Percentiles rank a stretch among this genome's conserved stretches.
phyloP scores from a whole-genome alignment of 176 grass and related monocot genomes.

The Triticum urartu region DNA sequence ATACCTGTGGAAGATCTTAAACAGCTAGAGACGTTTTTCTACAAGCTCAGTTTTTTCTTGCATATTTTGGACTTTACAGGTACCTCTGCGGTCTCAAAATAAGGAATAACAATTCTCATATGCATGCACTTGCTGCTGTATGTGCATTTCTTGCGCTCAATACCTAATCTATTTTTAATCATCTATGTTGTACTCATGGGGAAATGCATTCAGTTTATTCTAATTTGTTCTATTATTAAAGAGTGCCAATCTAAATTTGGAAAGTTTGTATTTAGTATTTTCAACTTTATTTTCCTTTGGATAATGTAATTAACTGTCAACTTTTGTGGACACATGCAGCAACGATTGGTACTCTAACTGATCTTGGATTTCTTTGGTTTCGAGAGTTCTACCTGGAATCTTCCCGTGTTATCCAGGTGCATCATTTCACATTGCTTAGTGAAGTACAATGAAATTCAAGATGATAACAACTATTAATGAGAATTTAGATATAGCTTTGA shows the following conservation, averaged over 20 bases:
- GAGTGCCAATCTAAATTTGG: not conserved
- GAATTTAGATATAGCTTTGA: constrained; percentile 17
- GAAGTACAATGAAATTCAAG: constrained; percentile 27
- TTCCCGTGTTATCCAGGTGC: constrained; percentile 96
- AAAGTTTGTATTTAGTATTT: not conserved
- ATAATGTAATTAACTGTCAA: constrained; percentile 22
- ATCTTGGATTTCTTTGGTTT: constrained; percentile 99
- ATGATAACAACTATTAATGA: constrained; percentile 9
- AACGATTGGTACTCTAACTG: constrained; percentile 86
- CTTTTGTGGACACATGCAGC: constrained; percentile 66
- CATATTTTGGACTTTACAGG: constrained; percentile 99
- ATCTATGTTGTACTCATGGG: not conserved
- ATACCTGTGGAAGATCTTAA: constrained; percentile 96
- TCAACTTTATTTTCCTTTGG: constrained; percentile 4
- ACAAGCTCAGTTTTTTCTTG: constrained; percentile 98
- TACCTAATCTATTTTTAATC: constrained; percentile 1
- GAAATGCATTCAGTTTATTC: not conserved
- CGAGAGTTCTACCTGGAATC: constrained; percentile 99
- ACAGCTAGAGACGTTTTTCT: constrained; percentile 97
- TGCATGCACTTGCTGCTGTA: not conserved
- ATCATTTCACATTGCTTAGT: constrained; percentile 1
- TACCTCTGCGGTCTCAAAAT: constrained; percentile 19
- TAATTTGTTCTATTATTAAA: not conserved
- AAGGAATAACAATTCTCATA: constrained; percentile 26
- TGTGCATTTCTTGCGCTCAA: not conserved